phyloP scores from a whole-genome alignment of 2,329 filamentous ascomycete genomes.

The Penicillium olsonii region DNA sequence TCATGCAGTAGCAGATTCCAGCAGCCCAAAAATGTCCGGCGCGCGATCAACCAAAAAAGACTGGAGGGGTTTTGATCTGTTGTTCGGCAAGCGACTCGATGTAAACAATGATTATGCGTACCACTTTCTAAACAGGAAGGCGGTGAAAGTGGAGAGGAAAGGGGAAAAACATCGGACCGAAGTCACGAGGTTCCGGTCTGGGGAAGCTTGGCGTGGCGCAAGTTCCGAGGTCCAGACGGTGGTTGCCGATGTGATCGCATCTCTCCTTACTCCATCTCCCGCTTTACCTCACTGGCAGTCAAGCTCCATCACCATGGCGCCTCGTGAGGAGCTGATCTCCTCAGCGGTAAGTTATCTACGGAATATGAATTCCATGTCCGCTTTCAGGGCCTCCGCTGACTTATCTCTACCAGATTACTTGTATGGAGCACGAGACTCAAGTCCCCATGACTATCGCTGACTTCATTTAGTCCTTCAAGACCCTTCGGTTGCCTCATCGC shows the following conservation, averaged over 20 bases:
- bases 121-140: conserved; percentile 28
- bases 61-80: conserved; percentile 20
- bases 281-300: conserved; percentile 13
- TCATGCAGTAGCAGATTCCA: conserved; percentile 1
- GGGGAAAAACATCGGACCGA: conserved; percentile 25
- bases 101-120: conserved; percentile 39
- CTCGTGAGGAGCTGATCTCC: conserved; percentile 82
- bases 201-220: conserved; percentile 31
- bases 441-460: conserved; percentile 18
- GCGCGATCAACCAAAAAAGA: conserved; percentile 13
- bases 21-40: conserved; percentile 5
- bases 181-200: conserved; percentile 35
- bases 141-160: conserved; percentile 23
- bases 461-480: conserved; percentile 77
- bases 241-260: conserved; percentile 27
- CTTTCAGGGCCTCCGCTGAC: conserved; percentile 31
- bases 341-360: conserved; percentile 65
- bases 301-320: conserved; percentile 65
- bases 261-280: conserved; percentile 15
- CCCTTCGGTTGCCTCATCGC: conserved; percentile 82
- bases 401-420: conserved; percentile 47
- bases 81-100: conserved; percentile 21
- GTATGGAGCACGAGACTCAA: conserved; percentile 39
- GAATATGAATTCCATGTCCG: conserved; percentile 23
- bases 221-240: conserved; percentile 42